phyloP scores from a whole-genome alignment of 164 flowering plant species.

The Chloranthus sessilifolius region DNA sequence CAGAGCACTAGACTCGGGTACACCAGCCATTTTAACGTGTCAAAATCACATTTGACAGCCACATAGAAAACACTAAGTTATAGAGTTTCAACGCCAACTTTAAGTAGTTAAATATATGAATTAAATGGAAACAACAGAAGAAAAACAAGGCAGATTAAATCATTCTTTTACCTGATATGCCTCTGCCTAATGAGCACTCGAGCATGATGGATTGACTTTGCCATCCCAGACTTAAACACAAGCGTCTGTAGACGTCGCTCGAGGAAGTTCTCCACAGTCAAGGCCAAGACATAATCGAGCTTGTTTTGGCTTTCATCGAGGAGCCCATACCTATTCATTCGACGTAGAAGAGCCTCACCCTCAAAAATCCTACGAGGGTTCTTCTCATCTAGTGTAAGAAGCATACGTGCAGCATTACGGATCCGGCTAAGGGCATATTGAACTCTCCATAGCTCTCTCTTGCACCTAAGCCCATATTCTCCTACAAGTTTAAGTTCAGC shows the following conservation, averaged over 20 bases:
- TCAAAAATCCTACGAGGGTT: slow-evolving; percentile 49
- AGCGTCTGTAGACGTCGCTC: slow-evolving; percentile 62
- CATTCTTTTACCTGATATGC: slow-evolving; percentile 73
- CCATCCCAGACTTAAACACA: slow-evolving; percentile 64
- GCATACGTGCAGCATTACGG: slow-evolving; percentile 45
- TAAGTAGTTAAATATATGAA: too few relatives aligned
- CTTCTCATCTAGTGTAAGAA: too few relatives aligned
- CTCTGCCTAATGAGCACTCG: slow-evolving; percentile 63
- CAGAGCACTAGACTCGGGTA: too few relatives aligned
- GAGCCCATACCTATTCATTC: slow-evolving; percentile 59
- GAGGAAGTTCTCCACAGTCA: slow-evolving; percentile 63
- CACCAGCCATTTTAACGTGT: too few relatives aligned
- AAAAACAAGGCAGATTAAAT: too few relatives aligned
- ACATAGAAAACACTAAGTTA: too few relatives aligned
- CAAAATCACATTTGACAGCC: too few relatives aligned
- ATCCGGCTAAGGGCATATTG: slow-evolving; percentile 58
- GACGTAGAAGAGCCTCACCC: slow-evolving; percentile 57
- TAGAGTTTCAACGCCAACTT: too few relatives aligned
- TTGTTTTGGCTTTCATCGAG: slow-evolving; percentile 65
- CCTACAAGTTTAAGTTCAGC: slow-evolving; percentile 66
- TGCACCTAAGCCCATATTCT: slow-evolving; percentile 53
- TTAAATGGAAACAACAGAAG: too few relatives aligned
- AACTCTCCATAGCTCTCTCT: slow-evolving; percentile 64
- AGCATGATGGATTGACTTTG: slow-evolving; percentile 64
- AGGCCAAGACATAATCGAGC: slow-evolving; percentile 63